These are phyloP conservation scores for Arctium lappa DNA, from an alignment of 129 eudicot species.

Conservation along the genomic window DNA sequence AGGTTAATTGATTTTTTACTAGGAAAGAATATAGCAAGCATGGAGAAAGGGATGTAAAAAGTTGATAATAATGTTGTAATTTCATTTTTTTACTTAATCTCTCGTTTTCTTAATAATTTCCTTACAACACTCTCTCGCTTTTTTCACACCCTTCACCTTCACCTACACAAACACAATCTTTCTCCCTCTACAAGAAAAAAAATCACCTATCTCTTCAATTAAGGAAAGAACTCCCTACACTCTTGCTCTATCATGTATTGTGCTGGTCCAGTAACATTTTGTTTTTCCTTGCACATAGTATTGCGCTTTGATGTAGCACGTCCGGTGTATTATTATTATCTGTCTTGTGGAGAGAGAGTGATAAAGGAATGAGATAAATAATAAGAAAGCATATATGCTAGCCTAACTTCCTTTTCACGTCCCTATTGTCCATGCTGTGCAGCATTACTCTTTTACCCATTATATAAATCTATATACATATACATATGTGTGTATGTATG, in stretches of 20 bases:
- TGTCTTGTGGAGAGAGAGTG: background rate
- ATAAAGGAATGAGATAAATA: background rate
- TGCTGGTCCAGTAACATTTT: too few species aligned
- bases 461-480: too few species aligned
- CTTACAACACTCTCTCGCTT: too few species aligned
- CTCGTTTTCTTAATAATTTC: background rate
- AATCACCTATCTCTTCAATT: background rate
- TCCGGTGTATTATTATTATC: too few species aligned
- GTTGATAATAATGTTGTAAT: background rate
- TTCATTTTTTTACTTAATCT: background rate
- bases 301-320: too few species aligned
- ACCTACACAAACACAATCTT: too few species aligned
- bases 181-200: too few species aligned
- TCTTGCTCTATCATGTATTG: too few species aligned
- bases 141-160: too few species aligned
- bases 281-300: too few species aligned
- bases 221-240: background rate
- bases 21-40: background rate
- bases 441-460: background rate
- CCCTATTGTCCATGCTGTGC: background rate
- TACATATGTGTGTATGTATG: background rate
- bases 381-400: background rate
- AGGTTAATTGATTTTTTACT: background rate
- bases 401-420: background rate
- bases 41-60: background rate